Evolutionary conservation across 2,329 filamentous ascomycete species (phyloP), one percentile per base, ranked within the genome.

Genomic region (Fusarium agapanthi): DNA sequence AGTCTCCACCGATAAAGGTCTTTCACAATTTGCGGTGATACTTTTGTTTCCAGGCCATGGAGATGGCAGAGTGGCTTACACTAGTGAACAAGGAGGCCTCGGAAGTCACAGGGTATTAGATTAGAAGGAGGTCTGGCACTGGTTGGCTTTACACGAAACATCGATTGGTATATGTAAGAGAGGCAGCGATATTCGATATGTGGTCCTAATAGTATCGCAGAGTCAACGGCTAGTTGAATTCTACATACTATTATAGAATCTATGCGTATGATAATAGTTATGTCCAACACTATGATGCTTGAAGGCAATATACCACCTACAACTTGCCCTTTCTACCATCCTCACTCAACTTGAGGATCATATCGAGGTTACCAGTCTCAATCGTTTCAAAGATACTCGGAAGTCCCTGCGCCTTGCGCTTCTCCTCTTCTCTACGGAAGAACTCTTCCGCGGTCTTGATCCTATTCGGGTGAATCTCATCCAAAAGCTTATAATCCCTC

Each of bases 401-500:
- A 0, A 45, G 26, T n/a, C 59, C 51, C 18, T 38, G 38, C 1
- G 18, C 3, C 7, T n/a, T 20, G 0, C 50, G 50, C 32, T 40
- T 67, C 15, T 72, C 65, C 22, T 72, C 69, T 0, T 64, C 61
- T 6, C 43, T 40, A 0, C 14, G 34, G 14, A 70, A 65, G 24
- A 67, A 72, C 10, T 73, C 61, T 24, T 72, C 71, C 0, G 65
- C 37, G 2, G 53, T 61, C 44, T 50, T 72, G 38, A 64, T 55
- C 6, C 69, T 65, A 0, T 41, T 28, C 1, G 69, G 69, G 5
- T 72, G 69, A 32, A 73, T 72, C 47, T 73, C 55, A 30, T 73
- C 61, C 2, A 73, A 18, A 0, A 73, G 56, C 11, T 67, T 30
- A 3, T 67, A 72, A 3, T 73, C 59, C 12, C 65, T 51, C 35